Conservation (phyloP, 345 rosid species). For the Melaleuca alternifolia region DNA sequence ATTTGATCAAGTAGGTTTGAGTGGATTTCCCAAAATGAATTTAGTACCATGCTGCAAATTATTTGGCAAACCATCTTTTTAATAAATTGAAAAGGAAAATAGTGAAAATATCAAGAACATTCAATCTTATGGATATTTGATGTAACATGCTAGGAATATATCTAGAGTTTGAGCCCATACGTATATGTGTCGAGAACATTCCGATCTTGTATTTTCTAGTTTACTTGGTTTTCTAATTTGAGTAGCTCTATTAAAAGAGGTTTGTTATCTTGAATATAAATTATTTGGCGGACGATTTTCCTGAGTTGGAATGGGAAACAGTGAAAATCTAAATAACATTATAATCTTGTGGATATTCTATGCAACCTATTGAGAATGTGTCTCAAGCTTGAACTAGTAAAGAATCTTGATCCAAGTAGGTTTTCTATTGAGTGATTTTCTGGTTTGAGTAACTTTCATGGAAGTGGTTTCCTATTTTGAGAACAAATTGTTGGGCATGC, state of each 20-base stretch:
- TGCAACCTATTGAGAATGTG: accelerated
- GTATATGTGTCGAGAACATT: not conserved
- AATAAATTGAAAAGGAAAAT: no score
- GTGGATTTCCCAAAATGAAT: no score
- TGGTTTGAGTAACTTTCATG: no score
- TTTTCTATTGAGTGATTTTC: not conserved
- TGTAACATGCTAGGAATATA: no score
- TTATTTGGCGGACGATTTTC: not conserved
- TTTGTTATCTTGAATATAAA: not conserved
- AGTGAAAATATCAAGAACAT: no score
- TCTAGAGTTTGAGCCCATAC: no score
- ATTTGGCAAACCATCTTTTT: no score
- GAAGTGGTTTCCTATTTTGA: not conserved
- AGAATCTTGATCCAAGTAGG: not conserved
- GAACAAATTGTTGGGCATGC: not conserved
- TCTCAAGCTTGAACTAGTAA: not conserved
- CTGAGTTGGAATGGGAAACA: not conserved
- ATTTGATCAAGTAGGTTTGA: not conserved
- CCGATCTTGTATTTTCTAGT: not conserved
- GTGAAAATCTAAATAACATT: not conserved
- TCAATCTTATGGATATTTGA: no score
- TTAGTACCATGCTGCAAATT: no score
- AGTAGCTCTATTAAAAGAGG: not conserved
- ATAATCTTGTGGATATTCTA: not conserved
- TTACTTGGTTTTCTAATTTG: not conserved